Conservation (phyloP, 1,284 basidiomycete species). For the Heliocybe sulcata region DNA sequence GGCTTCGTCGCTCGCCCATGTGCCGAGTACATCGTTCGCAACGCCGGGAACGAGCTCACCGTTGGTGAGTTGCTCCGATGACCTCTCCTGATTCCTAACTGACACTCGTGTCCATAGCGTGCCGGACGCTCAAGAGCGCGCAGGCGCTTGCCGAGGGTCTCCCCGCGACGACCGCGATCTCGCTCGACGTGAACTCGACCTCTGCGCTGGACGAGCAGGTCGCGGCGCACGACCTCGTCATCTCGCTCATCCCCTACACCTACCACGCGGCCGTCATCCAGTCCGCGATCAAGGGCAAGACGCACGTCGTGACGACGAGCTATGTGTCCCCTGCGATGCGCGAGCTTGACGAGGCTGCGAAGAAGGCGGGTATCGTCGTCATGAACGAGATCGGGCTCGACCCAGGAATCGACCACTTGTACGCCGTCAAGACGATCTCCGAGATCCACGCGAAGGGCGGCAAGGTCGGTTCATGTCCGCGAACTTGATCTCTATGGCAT, state of each 20-base stretch:
- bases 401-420: conserved; percentile 92
- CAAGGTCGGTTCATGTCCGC: conserved; percentile 48
- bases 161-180: conserved; percentile 64
- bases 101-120: conserved; percentile 42
- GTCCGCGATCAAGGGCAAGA: conserved; percentile 93
- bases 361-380: conserved; percentile 88
- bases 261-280: conserved; percentile 90
- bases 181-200: conserved; percentile 78
- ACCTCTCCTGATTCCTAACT: background rate
- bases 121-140: conserved; percentile 77
- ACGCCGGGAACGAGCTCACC: conserved; percentile 81
- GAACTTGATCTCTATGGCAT: background rate
- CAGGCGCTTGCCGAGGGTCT: conserved; percentile 65
- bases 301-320: conserved; percentile 93
- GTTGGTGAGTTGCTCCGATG: conserved; percentile 42
- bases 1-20: conserved; percentile 94
- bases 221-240: conserved; percentile 87
- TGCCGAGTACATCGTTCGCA: conserved; percentile 87
- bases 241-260: conserved; percentile 96
- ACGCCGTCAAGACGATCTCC: conserved; percentile 94
- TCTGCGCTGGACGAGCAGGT: conserved; percentile 76
- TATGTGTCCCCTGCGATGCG: conserved; percentile 91
- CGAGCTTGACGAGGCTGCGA: conserved; percentile 79
- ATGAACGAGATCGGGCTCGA: conserved; percentile 99
- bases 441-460: conserved; percentile 94